Base-by-base conservation (phyloP, 225 moss, liverwort and hornwort species). In the Polytrichum formosum region DNA sequence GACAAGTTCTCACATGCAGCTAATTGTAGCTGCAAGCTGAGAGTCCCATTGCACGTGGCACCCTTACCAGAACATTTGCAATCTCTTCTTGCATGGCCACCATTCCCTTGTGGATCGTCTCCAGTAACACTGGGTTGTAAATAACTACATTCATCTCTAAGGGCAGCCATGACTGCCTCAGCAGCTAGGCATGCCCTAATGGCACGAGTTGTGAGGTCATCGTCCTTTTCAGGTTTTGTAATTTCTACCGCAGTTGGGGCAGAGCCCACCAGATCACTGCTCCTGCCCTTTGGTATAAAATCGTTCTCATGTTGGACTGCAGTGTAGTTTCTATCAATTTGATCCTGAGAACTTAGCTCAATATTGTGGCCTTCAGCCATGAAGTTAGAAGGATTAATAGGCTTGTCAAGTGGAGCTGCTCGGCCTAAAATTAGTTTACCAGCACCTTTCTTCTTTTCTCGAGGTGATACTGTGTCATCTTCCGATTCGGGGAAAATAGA, bases 1-100 rank as follows among this genome's bases (percentile, higher is more conserved):
- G 74, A 80, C 55, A 84, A 77, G 70, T 80, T 84, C 28, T 84
- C 72, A 55, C 80, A 84, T 4, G 80, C 84, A 65, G 20, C 69
- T 5, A 84, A 10, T 63, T 80, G 80, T 53, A 84, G 54, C 0
- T 84, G 59, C 30, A 84, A 80, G 63, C 75, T 80, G 5, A 80
- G 22, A 0, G 37, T 4, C 55, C 66, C 69, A 68, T 75, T 77
- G 54, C 74, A 80, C 29, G 78, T 79, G 19, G 54, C 46, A 0
- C 74, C 64, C 65, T 69, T 75, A 16, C 74, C 65, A 54, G 5
- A 8, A 66, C 84, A 77, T 27, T 72, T 67, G 18, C 77, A 75
- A 28, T 35, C 79, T n/a, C 3, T 22, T 18, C 54, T 73, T 30
- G 61, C 71, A 0, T 77, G 76, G 6, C 65, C 30, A 55, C 0